A percentile compares a stretch with the other conserved stretches of the same genome.
phyloP scores from a whole-genome alignment of 768 basidiomycete species.

The Cyclocybe aegerita region DNA sequence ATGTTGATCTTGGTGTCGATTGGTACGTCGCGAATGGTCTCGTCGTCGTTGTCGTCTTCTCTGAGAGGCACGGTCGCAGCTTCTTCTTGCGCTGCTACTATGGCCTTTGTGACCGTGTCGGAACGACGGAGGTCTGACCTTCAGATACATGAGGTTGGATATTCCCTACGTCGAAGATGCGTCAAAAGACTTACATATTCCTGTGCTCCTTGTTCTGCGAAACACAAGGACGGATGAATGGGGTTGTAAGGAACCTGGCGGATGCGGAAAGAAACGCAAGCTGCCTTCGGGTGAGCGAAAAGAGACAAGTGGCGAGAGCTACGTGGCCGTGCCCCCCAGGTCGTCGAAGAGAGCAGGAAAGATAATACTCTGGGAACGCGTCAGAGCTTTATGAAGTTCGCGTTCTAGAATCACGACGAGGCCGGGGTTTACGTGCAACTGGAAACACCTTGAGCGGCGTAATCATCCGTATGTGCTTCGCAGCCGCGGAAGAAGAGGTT shows the following conservation, averaged over 20 bases:
- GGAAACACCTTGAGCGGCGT: constrained; percentile 18
- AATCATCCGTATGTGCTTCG: constrained; percentile 16
- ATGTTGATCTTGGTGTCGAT: constrained; percentile 13
- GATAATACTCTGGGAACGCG: constrained; percentile 28
- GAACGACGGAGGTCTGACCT: constrained; percentile 23
- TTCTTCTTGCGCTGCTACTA: constrained; percentile 21
- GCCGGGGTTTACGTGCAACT: constrained; percentile 24
- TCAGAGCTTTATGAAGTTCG: constrained; percentile 21
- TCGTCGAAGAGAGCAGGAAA: constrained; percentile 9
- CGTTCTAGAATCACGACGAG: constrained; percentile 27
- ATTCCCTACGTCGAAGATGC: constrained; percentile 2
- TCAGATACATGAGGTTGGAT: constrained; percentile 3
- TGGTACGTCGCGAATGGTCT: constrained; percentile 18
- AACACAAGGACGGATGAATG: constrained; percentile 7
- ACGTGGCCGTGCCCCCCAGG: constrained; percentile 18
- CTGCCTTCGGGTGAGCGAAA: constrained; percentile 14
- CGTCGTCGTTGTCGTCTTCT: constrained; percentile 24
- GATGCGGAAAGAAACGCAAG: constrained; percentile 15
- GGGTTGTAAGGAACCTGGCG: constrained; percentile 9
- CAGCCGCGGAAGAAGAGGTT: constrained; percentile 15
- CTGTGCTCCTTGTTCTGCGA: background rate
- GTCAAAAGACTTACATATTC: constrained; percentile 11
- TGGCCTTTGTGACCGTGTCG: constrained; percentile 23
- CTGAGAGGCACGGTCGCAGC: constrained; percentile 10
- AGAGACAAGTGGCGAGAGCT: constrained; percentile 19